Evolutionary conservation across 345 rosid species (phyloP), one percentile per base, ranked within the genome.

Genomic region (Hypericum androsaemum): DNA sequence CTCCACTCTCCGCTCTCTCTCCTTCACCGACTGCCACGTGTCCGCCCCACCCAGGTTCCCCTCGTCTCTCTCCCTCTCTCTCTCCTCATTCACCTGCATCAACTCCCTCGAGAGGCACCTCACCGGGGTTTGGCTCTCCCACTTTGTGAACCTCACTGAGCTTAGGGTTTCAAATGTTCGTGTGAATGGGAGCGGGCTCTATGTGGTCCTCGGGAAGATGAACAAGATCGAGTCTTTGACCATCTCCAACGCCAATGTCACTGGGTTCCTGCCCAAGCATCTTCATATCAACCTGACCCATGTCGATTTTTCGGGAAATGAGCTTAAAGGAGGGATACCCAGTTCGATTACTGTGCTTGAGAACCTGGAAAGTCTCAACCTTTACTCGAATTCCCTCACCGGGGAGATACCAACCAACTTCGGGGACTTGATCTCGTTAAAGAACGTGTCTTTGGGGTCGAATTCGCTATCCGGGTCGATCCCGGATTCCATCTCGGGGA

Each of bases 381-480:
- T 92, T 52, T 84, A 95, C 1, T 61, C 61, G 0, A 92, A 92
- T 51, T 55, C 72, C 1, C 71, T 92, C 38, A 54, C 74, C 35
- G 98, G 96, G 8, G 86, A 60, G 61, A 66, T 92, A n/a, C 98
- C 98, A 38, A 22, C 32, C 32, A 22, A 22, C 32, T 22, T 22
- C 4, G 32, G 32, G 1, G 32, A 22, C 32, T 22, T 92, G 60
- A 80, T 84, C 17, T 67, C 78, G 1, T 64, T 92, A 28, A 84
- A 77, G 42, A 88, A 80, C 53, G 48, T 92, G 5, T 82, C 94
- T 52, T 69, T 92, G 56, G 62, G 78, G 36, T 83, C 94, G 6
- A 92, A 92, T 68, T 79, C 86, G 9, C 53, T 92, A 7, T 87
- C 96, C 6, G 98, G 98, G 41, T 43, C 86, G 12, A 68, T 92